Base-by-base conservation (phyloP, 2,329 filamentous ascomycete species). In the Fusarium nematophilum region DNA sequence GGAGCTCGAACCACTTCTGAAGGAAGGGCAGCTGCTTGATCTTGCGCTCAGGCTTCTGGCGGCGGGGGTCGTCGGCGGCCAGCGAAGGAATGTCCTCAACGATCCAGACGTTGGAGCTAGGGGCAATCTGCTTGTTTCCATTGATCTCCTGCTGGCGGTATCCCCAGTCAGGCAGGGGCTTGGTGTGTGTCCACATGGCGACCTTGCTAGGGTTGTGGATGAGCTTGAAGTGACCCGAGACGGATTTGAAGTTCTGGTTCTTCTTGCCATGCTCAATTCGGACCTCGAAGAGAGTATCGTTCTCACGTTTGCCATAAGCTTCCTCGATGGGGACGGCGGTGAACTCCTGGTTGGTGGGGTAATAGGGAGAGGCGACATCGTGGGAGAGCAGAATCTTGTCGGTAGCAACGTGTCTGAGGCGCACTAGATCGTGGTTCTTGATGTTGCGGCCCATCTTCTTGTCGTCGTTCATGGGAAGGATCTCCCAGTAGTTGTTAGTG, bases 131-230 rank as follows among this genome's bases (percentile, higher is more conserved):
- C 86, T 99, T 99, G 83, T 99, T 99, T 57, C 95, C 95, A 76
- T 99, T 99, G 81, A 99, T 97, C 75, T 99, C 95, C 71, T 96
- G 94, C 77, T 99, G 95, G 76, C 96, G 95, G 81, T 91, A 94
- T 21, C 85, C 95, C 95, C 95, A 99, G 4, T 99, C 95, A 5
- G 95, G 95, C n/a, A 99, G 86, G 43, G 95, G 92, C 56, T 88
- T 95, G 29, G 90, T 90, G 76, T 98, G 94, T 23, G 95, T 99
- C 95, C 95, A 99, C 94, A 99, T 96, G 64, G 95, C 94, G 44
- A 99, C 95, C 76, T 96, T 96, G 75, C 92, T 96, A 7, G 94
- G 93, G 71, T 91, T 87, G 77, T 99, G 95, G 68, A 99, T 86
- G 57, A 99, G 85, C 80, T 97, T 98, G 86, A 99, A 97, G 78